Conservation (phyloP, 208 protist species). For the Crithidia thermophila region DNA sequence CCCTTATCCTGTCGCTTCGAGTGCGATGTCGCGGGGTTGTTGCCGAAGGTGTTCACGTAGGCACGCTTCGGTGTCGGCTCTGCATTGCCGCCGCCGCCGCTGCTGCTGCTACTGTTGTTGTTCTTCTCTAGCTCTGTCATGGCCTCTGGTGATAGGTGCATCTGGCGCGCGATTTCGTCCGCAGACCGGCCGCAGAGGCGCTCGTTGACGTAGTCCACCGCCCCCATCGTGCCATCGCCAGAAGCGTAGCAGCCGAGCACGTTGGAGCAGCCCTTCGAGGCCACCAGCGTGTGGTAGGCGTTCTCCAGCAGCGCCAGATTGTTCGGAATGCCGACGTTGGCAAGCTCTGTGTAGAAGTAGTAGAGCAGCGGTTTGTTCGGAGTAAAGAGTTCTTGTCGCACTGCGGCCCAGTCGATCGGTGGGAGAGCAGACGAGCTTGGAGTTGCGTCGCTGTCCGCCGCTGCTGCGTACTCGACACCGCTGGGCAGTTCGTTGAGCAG, state of each 20-base stretch:
- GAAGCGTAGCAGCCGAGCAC: slow-evolving; percentile 64
- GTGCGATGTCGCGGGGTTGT: slow-evolving; percentile 58
- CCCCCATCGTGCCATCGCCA: slow-evolving; percentile 56
- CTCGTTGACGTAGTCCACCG: slow-evolving; percentile 71
- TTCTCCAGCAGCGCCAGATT: slow-evolving; percentile 33
- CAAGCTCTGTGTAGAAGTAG: slow-evolving; percentile 18
- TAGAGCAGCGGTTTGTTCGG: slow-evolving; percentile 17
- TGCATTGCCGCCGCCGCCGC: slow-evolving; percentile 4
- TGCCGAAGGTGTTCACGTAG: slow-evolving; percentile 51
- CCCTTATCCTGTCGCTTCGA: slow-evolving; percentile 71
- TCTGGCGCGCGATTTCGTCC: slow-evolving; percentile 27
- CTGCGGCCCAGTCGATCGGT: slow-evolving; percentile 25
- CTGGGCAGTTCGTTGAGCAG: slow-evolving; percentile 40
- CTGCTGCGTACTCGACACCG: no score
- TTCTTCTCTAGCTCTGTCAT: not conserved
- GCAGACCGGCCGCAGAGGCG: slow-evolving; percentile 35
- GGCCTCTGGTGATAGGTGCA: slow-evolving; percentile 12
- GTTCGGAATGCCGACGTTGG: slow-evolving; percentile 6
- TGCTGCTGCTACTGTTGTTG: no score
- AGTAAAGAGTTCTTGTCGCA: slow-evolving; percentile 21
- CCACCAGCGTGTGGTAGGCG: slow-evolving; percentile 52
- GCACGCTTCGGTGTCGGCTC: slow-evolving; percentile 6
- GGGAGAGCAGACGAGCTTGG: no score
- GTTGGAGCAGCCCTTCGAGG: slow-evolving; percentile 54
- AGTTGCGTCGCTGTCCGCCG: no score